A percentile compares a stretch with the other conserved stretches of the same genome.
Evolutionary conservation across 2,329 filamentous ascomycete genomes (phyloP).

Genomic region (Bertia moriformis): DNA sequence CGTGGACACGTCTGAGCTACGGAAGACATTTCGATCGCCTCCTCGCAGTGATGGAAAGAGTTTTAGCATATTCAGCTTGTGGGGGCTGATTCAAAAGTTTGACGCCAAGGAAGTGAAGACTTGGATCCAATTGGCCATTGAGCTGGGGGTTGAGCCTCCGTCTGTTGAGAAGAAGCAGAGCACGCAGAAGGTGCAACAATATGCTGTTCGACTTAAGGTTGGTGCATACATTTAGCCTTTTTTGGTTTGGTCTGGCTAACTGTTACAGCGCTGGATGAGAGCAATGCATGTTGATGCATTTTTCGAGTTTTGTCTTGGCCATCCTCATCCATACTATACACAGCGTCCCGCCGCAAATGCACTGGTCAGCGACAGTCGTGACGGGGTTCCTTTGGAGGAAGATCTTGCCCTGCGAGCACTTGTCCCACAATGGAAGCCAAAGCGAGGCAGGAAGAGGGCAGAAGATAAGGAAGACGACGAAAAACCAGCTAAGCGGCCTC

Average conservation of each 20-base stretch:
- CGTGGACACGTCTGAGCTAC: constrained; percentile 55
- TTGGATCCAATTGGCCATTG: constrained; percentile 76
- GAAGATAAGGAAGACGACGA: neutral
- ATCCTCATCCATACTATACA: constrained; percentile 66
- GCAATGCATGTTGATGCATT: constrained; percentile 92
- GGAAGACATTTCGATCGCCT: constrained; percentile 62
- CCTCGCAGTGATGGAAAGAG: constrained; percentile 78
- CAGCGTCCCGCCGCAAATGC: constrained; percentile 56
- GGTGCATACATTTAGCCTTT: constrained; percentile 6
- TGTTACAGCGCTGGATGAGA: constrained; percentile 73
- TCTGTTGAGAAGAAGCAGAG: constrained; percentile 69
- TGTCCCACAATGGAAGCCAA: constrained; percentile 42
- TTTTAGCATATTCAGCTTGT: constrained; percentile 67
- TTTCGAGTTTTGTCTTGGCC: constrained; percentile 75
- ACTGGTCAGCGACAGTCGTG: constrained; percentile 50
- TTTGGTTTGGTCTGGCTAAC: neutral
- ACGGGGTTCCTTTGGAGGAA: constrained; percentile 74
- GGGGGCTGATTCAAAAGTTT: constrained; percentile 63
- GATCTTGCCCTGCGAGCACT: constrained; percentile 76
- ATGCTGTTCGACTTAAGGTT: constrained; percentile 82
- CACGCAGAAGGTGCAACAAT: constrained; percentile 86
- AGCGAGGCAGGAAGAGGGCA: neutral
- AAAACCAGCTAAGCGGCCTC: neutral
- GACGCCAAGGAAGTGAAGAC: constrained; percentile 78
- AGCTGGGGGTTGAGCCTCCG: constrained; percentile 55